A percentile compares a stretch with the other conserved stretches of the same genome.
Conservation (phyloP, 306 rosid species). For the Gastrolobium bilobum region DNA sequence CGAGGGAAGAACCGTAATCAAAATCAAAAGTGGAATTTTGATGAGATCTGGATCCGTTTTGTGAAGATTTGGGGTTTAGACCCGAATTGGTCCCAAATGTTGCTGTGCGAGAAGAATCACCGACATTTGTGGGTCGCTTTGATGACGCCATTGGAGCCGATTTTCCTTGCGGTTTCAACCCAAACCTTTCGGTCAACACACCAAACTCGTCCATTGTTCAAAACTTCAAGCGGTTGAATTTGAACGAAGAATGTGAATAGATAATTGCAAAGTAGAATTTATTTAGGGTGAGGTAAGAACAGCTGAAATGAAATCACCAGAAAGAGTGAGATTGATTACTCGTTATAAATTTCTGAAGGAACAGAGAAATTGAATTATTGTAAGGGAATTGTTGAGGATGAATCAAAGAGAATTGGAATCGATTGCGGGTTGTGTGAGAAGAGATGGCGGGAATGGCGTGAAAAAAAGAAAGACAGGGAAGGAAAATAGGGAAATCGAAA, state of each 20-base stretch:
- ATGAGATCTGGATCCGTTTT: slow-evolving; percentile 55
- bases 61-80: slow-evolving; percentile 51
- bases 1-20: slow-evolving; percentile 9
- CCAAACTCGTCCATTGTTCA: slow-evolving; percentile 87
- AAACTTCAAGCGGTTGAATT: background rate
- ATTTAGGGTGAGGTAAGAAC: slow-evolving; percentile 12
- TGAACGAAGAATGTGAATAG: background rate
- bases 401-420: background rate
- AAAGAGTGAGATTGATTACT: background rate
- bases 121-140: slow-evolving; percentile 51
- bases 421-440: background rate
- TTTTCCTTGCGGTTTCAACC: slow-evolving; percentile 90
- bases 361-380: too few relatives aligned
- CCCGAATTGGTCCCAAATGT: slow-evolving; percentile 53
- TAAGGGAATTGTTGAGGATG: background rate
- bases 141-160: slow-evolving; percentile 88
- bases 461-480: slow-evolving; percentile 41
- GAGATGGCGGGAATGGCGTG: slow-evolving; percentile 43
- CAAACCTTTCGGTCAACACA: slow-evolving; percentile 78
- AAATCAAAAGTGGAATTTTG: slow-evolving; percentile 49
- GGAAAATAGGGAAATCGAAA: slow-evolving; percentile 9
- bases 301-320: slow-evolving; percentile 8
- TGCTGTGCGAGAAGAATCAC: slow-evolving; percentile 41
- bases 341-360: background rate
- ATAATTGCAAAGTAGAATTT: slow-evolving; percentile 2